Evolutionary conservation across 208 protist genomes (phyloP).

Genomic region (Leishmania martiniquensis): DNA sequence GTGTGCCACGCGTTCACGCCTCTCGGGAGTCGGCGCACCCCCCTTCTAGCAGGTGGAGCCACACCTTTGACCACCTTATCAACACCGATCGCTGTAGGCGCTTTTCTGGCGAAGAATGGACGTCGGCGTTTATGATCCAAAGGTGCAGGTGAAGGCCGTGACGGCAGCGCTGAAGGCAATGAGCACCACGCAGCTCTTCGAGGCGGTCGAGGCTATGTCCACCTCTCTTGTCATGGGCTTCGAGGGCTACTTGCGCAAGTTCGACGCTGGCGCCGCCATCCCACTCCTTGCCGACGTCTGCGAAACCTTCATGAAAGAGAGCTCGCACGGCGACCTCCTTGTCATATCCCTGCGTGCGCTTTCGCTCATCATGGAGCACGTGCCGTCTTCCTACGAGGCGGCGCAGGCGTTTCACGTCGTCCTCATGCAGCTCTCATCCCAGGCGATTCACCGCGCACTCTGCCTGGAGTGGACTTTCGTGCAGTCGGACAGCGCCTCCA

Average conservation of each 20-base stretch:
- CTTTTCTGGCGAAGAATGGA: conserved; percentile 19
- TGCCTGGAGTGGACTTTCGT: conserved; percentile 56
- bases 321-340: conserved; percentile 55
- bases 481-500: conserved; percentile 47
- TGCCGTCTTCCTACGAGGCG: conserved; percentile 70
- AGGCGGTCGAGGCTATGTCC: conserved; percentile 55
- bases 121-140: conserved; percentile 36
- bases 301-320: conserved; percentile 38
- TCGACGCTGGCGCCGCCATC: conserved; percentile 60
- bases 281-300: conserved; percentile 55
- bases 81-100: not conserved
- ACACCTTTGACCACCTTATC: not conserved
- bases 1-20: conserved; percentile 2
- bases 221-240: conserved; percentile 86
- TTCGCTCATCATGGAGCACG: conserved; percentile 85
- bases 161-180: conserved; percentile 36
- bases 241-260: conserved; percentile 79
- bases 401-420: conserved; percentile 49
- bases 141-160: conserved; percentile 63
- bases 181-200: conserved; percentile 46
- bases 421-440: conserved; percentile 50
- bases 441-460: conserved; percentile 58
- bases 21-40: conserved; percentile 4
- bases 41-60: not conserved
- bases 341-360: conserved; percentile 71